A percentile compares a stretch with the other conserved stretches of the same genome.
Conservation (phyloP, 306 rosid genomes). For the Acacia confusa region DNA sequence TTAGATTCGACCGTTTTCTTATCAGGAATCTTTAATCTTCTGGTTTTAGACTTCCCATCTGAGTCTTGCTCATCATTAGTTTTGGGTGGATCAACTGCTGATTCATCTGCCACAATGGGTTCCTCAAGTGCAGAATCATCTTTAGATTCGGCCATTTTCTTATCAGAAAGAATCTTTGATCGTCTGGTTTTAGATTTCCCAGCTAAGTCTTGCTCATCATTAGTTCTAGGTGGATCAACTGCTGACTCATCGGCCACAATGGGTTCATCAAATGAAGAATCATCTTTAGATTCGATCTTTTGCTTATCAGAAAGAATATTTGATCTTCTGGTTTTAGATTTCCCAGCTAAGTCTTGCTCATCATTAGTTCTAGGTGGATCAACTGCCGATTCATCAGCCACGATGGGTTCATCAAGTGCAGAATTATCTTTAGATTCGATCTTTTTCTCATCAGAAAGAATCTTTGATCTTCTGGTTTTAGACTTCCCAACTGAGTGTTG, state of each 20-base stretch:
- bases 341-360: not conserved
- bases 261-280: not conserved
- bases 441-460: not conserved
- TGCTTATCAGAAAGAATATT: not conserved
- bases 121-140: not conserved
- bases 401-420: not conserved
- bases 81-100: not conserved
- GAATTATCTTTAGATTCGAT: not conserved
- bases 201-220: not conserved
- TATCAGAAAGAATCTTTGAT: not conserved
- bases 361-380: not conserved
- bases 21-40: not conserved
- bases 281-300: not conserved
- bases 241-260: not conserved
- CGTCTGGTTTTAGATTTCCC: not conserved
- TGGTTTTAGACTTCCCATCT: not conserved
- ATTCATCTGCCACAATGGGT: not conserved
- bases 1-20: not conserved
- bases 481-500: constrained; percentile 18
- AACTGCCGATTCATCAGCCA: not conserved
- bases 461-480: not conserved
- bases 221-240: not conserved
- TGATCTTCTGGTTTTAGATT: not conserved
- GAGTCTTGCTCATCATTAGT: not conserved
- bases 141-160: not conserved